A percentile compares a stretch with the other conserved stretches of the same genome.
phyloP scores from a whole-genome alignment of 768 basidiomycete species.

The Tephrocybe sp. region DNA sequence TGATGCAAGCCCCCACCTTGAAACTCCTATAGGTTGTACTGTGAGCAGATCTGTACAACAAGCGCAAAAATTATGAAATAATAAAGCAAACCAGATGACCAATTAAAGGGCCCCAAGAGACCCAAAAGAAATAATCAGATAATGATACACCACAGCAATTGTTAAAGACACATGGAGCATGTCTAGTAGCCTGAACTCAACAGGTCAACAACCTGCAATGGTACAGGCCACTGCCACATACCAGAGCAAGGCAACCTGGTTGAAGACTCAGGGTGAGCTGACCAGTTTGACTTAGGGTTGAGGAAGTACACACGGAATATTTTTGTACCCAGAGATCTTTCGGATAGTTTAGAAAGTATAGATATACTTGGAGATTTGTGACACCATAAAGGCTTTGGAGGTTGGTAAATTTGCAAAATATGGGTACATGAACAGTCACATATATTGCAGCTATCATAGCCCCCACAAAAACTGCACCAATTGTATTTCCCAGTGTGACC shows the following conservation, averaged over 20 bases:
- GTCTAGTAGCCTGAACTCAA: constrained; percentile 18
- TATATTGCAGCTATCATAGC: constrained; percentile 26
- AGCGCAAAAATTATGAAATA: background rate
- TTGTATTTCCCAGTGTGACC: constrained; percentile 24
- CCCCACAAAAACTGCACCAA: constrained; percentile 29
- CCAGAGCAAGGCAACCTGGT: constrained; percentile 23
- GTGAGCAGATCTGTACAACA: background rate
- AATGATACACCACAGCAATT: constrained; percentile 27
- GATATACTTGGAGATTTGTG: constrained; percentile 23
- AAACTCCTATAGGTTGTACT: constrained; percentile 18
- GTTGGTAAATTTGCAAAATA: background rate
- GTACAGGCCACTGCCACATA: background rate
- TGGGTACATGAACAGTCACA: constrained; percentile 3
- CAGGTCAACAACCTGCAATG: background rate
- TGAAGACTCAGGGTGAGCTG: background rate
- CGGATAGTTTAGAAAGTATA: constrained; percentile 13
- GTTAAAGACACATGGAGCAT: constrained; percentile 25
- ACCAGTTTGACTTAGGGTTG: background rate
- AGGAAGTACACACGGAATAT: constrained; percentile 16
- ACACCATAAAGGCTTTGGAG: constrained; percentile 20
- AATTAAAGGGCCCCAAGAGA: constrained; percentile 10
- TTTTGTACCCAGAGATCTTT: constrained; percentile 12
- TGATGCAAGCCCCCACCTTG: constrained; percentile 23
- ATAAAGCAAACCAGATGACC: constrained; percentile 13
- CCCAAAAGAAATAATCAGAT: constrained; percentile 25